Conservation (phyloP, 2,329 filamentous ascomycete genomes). For the Penicillium frequentans region DNA sequence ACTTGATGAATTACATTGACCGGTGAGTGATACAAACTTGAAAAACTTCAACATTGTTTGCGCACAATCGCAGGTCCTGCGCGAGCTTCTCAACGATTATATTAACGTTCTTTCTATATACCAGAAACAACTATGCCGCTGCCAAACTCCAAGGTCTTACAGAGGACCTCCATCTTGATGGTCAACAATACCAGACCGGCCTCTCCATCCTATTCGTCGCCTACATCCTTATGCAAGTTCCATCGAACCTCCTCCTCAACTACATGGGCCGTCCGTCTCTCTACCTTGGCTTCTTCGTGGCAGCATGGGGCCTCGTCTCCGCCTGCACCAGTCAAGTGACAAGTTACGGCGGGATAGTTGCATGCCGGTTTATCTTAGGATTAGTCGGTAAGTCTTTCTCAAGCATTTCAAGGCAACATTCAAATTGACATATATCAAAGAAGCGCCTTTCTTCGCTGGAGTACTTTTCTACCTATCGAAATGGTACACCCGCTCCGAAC, state of each 20-base stretch:
- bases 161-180: conserved; percentile 1
- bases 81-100: too few species aligned
- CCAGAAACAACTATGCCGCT: conserved; percentile 9
- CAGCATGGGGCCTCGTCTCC: conserved; percentile 47
- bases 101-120: not conserved
- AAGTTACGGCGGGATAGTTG: conserved; percentile 42
- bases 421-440: not conserved
- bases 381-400: conserved; percentile 23
- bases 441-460: conserved; percentile 48
- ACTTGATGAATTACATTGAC: conserved; percentile 49
- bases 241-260: conserved; percentile 25
- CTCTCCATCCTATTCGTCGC: conserved; percentile 20
- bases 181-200: conserved; percentile 3
- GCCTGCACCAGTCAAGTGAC: conserved; percentile 42
- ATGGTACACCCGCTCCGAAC: conserved; percentile 10
- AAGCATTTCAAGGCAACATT: too few species aligned
- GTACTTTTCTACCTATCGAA: conserved; percentile 29
- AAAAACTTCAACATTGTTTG: not conserved
- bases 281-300: conserved; percentile 22
- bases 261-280: conserved; percentile 30
- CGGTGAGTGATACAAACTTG: conserved; percentile 26
- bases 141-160: conserved; percentile 6
- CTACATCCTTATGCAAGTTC: conserved; percentile 27
- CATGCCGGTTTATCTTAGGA: conserved; percentile 44
- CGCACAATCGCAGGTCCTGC: not conserved